Evolutionary conservation across 345 rosid genomes (phyloP), one percentile per base, ranked within the genome.

Genomic region (Nephelium lappaceum): DNA sequence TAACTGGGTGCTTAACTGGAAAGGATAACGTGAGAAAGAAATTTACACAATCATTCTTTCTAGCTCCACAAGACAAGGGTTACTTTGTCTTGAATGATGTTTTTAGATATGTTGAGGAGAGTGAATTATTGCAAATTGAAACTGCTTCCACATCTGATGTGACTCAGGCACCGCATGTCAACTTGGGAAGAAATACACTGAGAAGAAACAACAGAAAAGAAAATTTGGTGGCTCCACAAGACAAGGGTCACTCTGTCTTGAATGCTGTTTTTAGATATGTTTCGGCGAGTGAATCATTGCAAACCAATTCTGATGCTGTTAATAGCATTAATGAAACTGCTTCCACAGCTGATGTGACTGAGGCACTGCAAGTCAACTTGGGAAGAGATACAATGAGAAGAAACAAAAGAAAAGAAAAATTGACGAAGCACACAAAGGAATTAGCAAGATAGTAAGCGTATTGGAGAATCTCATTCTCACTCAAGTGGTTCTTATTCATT

Each of bases 1-100:
- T 92, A 8, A 92, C 93, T 39, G 94, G 97, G 60, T 88, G 83
- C 84, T 81, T 92, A 72, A 90, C 90, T 58, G 92, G 92, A 79
- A 89, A 85, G 80, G 94, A 92, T 74, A 74, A 81, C 41, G 83
- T 88, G 78, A 84, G 80, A 78, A 88, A 86, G 85, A 90, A 89
- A 82, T 92, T 92, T 81, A 69, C 92, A 5, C 94, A 92, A 77
- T 73, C 89, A 6, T 92, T 92, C 86, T 92, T 92, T 81, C 85
- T 92, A 43, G 97, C 94, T 57, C 94, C 91, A 24, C 97, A 90
- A 78, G 94, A 92, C 49, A 88, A 84, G 55, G 97, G 97, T 36
- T 90, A 90, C 82, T 90, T 86, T 77, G 97, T 92, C 77, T 82
- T 90, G 73, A 90, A 92, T 83, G 97, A 92, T 82, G 88, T 90